Evolutionary conservation across 1,284 basidiomycete genomes (phyloP).

Genomic region (Pascua guehoae): DNA sequence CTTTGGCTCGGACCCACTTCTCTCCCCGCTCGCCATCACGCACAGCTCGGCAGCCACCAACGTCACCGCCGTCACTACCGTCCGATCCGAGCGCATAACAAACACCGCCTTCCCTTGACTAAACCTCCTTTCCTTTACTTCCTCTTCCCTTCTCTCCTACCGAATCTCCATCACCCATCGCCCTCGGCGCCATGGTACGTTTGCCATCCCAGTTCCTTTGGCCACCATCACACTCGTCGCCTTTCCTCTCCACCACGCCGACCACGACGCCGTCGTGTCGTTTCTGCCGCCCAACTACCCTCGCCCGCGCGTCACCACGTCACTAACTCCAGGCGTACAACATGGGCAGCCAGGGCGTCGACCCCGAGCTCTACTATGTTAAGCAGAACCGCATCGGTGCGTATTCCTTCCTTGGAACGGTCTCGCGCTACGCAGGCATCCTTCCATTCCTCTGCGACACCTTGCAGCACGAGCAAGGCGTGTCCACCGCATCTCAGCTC

Average conservation of each 20-base stretch:
- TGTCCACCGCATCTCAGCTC: neutral
- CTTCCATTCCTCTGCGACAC: neutral
- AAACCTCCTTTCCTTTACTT: too few relatives aligned
- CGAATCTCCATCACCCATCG: neutral
- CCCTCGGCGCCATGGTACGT: neutral
- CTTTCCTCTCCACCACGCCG: neutral
- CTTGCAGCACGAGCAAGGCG: neutral
- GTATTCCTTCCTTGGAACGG: slow-evolving; percentile 28
- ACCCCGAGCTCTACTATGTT: slow-evolving; percentile 93
- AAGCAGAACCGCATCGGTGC: slow-evolving; percentile 92
- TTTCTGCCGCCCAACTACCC: too few relatives aligned
- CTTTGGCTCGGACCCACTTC: too few relatives aligned
- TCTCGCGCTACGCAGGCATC: neutral
- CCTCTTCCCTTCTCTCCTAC: too few relatives aligned
- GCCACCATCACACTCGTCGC: neutral
- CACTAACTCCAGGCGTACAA: slow-evolving; percentile 11
- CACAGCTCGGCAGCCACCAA: too few relatives aligned
- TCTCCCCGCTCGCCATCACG: too few relatives aligned
- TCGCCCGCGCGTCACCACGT: too few relatives aligned
- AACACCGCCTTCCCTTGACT: neutral
- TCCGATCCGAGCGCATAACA: neutral
- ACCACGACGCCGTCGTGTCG: neutral
- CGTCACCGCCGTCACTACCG: too few relatives aligned
- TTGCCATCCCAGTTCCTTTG: neutral
- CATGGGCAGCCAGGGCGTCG: slow-evolving; percentile 43